These are phyloP conservation scores for Syzygium aqueum DNA, from an alignment of 345 rosid species.

Conservation along the genomic window DNA sequence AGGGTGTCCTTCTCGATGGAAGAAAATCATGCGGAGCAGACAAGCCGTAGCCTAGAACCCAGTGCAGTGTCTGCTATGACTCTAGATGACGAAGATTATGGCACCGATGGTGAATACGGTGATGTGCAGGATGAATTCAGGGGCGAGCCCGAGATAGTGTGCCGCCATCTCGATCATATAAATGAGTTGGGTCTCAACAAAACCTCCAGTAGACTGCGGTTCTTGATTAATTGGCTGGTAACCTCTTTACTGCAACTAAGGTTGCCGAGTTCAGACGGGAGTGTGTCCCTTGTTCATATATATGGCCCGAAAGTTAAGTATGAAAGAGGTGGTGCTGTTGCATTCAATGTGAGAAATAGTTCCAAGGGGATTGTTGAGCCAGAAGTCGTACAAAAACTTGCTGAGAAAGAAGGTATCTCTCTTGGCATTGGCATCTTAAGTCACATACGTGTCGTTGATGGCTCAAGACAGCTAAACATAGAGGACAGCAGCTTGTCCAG, in stretches of 20 bases:
- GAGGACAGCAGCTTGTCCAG: slow-evolving; percentile 59
- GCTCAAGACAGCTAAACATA: slow-evolving; percentile 33
- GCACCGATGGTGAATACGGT: slow-evolving; percentile 66
- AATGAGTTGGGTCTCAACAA: slow-evolving; percentile 95
- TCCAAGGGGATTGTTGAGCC: slow-evolving; percentile 74
- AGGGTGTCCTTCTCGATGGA: slow-evolving; percentile 89
- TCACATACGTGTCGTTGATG: slow-evolving; percentile 68
- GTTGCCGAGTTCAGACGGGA: slow-evolving; percentile 51
- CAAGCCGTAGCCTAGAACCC: slow-evolving; percentile 32
- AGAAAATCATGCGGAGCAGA: slow-evolving; percentile 43
- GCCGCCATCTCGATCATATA: slow-evolving; percentile 82
- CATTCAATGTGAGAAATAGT: slow-evolving; percentile 76
- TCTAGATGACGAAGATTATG: slow-evolving; percentile 61
- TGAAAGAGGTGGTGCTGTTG: slow-evolving; percentile 93
- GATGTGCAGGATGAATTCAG: slow-evolving; percentile 67
- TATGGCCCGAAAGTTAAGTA: slow-evolving; percentile 97
- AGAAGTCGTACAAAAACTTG: slow-evolving; percentile 83
- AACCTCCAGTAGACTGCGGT: slow-evolving; percentile 72
- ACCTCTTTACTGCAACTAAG: slow-evolving; percentile 86
- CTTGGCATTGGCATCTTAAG: slow-evolving; percentile 87
- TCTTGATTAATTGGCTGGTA: slow-evolving; percentile 93
- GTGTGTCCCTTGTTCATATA: slow-evolving; percentile 66
- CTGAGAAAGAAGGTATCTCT: slow-evolving; percentile 85
- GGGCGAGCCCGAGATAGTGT: slow-evolving; percentile 82
- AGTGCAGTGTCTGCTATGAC: slow-evolving; percentile 62